Base-by-base conservation (phyloP, 73 alveolate species). In the Stentor coeruleus region DNA sequence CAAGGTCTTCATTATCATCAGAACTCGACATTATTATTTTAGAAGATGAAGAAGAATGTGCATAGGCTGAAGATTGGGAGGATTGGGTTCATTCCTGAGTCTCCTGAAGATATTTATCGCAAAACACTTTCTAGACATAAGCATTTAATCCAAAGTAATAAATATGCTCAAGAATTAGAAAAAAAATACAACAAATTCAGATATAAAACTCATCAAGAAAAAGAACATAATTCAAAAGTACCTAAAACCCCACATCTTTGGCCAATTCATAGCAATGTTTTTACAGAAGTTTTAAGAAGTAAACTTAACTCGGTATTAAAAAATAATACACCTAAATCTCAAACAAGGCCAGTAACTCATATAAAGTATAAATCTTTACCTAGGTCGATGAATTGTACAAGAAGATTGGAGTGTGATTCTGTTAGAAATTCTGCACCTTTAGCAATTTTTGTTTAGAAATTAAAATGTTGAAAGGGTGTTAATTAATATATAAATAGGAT, bases 1-100 rank as follows among this genome's bases (percentile, higher is more conserved):
- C 37, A 26, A 31, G 40, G 37, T 66, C 79, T 66, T 66, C 79
- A 20, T 37, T 40, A 20, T 66, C 79, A 66, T 66, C 79, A 66
- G 79, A 66, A 66, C 42, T 40, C 20, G 79, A 66, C 79, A n/a
- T n/a, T n/a, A n/a, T n/a, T n/a, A n/a, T n/a, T n/a, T n/a, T n/a
- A n/a, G n/a, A n/a, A n/a, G n/a, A n/a, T n/a, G n/a, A n/a, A n/a
- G n/a, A n/a, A n/a, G n/a, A n/a, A n/a, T n/a, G n/a, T n/a, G n/a
- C n/a, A n/a, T n/a, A n/a, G n/a, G n/a, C n/a, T n/a, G n/a, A n/a
- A n/a, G n/a, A n/a, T n/a, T n/a, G n/a, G n/a, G n/a, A n/a, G n/a
- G n/a, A n/a, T n/a, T n/a, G n/a, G n/a, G n/a, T n/a, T n/a, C n/a
- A n/a, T 49, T 49, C 66, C 66, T 20, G 28, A 11, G 28, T 49